A percentile compares a stretch with the other conserved stretches of the same genome.
These are phyloP conservation scores for Russula ochroleuca DNA, from an alignment of 768 basidiomycete species.

Conservation along the genomic window DNA sequence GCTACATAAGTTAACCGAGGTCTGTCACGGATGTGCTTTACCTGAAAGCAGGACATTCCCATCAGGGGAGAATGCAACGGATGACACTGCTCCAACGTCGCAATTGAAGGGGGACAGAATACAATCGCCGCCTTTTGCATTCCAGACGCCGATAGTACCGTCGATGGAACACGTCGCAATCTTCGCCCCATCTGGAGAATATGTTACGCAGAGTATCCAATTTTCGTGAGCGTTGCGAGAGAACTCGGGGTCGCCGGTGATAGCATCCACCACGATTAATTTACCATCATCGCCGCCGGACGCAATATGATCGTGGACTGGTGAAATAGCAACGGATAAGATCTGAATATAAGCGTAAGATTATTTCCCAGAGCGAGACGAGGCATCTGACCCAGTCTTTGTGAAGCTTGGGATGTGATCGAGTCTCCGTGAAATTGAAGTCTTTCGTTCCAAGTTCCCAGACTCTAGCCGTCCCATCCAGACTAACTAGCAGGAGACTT, in stretches of 20 bases:
- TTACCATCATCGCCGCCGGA: slow-evolving; percentile 13
- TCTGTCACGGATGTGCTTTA: neutral
- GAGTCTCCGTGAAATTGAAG: neutral
- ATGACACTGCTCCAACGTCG: slow-evolving; percentile 1
- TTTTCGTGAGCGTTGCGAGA: neutral
- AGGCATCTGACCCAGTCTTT: slow-evolving; percentile 11
- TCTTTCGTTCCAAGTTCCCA: slow-evolving; percentile 2
- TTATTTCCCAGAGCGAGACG: no score
- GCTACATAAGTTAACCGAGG: neutral
- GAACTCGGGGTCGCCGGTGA: neutral
- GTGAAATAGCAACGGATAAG: slow-evolving; percentile 1
- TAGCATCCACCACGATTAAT: neutral
- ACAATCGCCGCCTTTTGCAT: slow-evolving; percentile 9
- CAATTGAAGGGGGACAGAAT: neutral
- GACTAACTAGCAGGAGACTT: neutral
- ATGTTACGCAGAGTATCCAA: slow-evolving; percentile 18
- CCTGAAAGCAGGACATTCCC: slow-evolving; percentile 13
- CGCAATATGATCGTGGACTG: neutral
- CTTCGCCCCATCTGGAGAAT: slow-evolving; percentile 20
- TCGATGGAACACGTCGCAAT: slow-evolving; percentile 25
- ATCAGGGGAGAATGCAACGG: slow-evolving; percentile 5
- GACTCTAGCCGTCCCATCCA: slow-evolving; percentile 12
- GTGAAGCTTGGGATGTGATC: neutral
- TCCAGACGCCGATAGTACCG: slow-evolving; percentile 20
- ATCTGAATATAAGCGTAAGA: neutral